Evolutionary conservation across 2,329 filamentous ascomycete genomes (phyloP).

Genomic region (Harringtonia lauricola): DNA sequence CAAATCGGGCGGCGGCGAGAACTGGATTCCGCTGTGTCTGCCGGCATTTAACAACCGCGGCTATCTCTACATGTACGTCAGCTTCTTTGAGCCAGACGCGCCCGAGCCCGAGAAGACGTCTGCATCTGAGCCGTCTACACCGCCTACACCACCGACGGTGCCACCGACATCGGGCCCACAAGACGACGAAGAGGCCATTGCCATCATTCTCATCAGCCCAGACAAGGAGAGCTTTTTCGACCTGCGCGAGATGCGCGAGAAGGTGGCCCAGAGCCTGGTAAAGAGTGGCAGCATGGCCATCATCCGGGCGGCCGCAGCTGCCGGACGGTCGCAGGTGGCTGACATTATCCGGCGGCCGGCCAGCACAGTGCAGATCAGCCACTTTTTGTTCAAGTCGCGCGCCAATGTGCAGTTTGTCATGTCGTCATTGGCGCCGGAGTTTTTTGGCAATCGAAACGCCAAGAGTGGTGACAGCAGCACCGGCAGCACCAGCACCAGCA

Average conservation of each 20-base stretch:
- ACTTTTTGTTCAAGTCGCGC: slow-evolving; percentile 93
- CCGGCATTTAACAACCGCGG: slow-evolving; percentile 96
- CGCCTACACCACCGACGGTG: too few relatives aligned
- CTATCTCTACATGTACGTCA: slow-evolving; percentile 98
- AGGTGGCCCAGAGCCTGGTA: slow-evolving; percentile 56
- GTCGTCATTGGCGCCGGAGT: slow-evolving; percentile 59
- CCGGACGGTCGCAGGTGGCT: slow-evolving; percentile 59
- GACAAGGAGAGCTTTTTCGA: slow-evolving; percentile 92
- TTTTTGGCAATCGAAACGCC: neutral
- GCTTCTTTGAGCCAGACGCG: slow-evolving; percentile 63
- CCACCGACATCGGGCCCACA: slow-evolving; percentile 21
- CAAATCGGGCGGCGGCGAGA: slow-evolving; percentile 82
- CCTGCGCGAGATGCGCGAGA: slow-evolving; percentile 61
- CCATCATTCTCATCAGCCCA: slow-evolving; percentile 82
- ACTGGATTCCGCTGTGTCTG: slow-evolving; percentile 92
- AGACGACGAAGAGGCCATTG: slow-evolving; percentile 49
- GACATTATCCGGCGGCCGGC: slow-evolving; percentile 61
- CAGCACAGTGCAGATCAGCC: slow-evolving; percentile 54
- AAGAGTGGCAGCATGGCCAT: slow-evolving; percentile 64
- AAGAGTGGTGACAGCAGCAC: slow-evolving; percentile 15
- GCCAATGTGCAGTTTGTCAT: slow-evolving; percentile 94
- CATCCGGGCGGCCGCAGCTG: slow-evolving; percentile 59
- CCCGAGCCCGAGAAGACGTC: slow-evolving; percentile 16
- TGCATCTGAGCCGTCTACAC: slow-evolving; percentile 15
- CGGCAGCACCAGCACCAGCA: slow-evolving; percentile 16